Conservation (phyloP, 306 rosid species). For the Corylus heterophylla region DNA sequence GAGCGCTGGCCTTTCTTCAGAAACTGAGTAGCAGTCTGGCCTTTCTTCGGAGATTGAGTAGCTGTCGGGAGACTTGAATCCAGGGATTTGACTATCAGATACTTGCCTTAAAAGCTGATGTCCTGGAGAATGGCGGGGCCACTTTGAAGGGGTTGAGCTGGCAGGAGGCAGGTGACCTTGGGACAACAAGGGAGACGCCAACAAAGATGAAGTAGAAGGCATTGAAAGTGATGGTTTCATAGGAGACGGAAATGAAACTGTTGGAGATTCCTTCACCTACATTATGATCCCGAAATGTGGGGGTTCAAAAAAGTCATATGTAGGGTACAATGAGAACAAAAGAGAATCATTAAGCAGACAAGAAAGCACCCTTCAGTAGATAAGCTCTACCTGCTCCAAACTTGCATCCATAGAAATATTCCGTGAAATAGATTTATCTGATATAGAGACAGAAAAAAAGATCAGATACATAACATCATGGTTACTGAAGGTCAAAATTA, state of each 20-base stretch:
- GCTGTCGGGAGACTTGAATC: slow-evolving; percentile 60
- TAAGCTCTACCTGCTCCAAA: slow-evolving; percentile 65
- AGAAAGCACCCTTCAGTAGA: slow-evolving; percentile 15
- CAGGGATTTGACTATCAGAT: slow-evolving; percentile 61
- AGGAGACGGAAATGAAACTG: slow-evolving; percentile 55
- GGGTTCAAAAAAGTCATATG: slow-evolving; percentile 3
- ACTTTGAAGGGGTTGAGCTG: slow-evolving; percentile 49
- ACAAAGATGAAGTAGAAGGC: slow-evolving; percentile 65
- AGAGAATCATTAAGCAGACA: slow-evolving; percentile 10
- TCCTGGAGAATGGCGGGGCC: slow-evolving; percentile 59
- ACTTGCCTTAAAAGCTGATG: slow-evolving; percentile 56
- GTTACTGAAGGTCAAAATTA: not conserved
- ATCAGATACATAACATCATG: slow-evolving; percentile 28
- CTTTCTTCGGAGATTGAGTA: slow-evolving; percentile 62
- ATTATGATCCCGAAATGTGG: slow-evolving; percentile 16
- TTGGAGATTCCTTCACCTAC: slow-evolving; percentile 67
- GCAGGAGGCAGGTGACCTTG: slow-evolving; percentile 54
- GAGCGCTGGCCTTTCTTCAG: slow-evolving; percentile 64
- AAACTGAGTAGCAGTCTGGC: slow-evolving; percentile 41
- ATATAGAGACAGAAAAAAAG: slow-evolving; percentile 23
- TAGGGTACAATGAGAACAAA: slow-evolving; percentile 8
- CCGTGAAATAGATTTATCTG: slow-evolving; percentile 72
- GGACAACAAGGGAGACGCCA: slow-evolving; percentile 70
- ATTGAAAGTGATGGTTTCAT: slow-evolving; percentile 54
- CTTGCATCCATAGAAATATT: slow-evolving; percentile 65